A percentile compares a stretch with the other conserved stretches of the same genome.
Conservation (phyloP, 345 rosid genomes). For the Populus davidiana region DNA sequence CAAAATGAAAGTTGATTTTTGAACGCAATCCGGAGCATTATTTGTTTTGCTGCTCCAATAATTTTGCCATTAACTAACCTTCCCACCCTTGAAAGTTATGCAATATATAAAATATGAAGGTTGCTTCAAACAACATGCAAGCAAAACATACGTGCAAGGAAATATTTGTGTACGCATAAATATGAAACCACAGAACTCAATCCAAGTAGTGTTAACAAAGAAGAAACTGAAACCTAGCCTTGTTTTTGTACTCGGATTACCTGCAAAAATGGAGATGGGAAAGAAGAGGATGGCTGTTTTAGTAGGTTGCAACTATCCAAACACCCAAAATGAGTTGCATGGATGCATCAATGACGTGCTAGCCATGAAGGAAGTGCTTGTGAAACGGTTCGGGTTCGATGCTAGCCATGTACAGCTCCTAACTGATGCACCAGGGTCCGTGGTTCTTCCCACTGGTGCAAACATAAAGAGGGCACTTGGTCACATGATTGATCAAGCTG, state of each 20-base stretch:
- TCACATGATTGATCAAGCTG: slow-evolving; percentile 57
- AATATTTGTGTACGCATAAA: not conserved
- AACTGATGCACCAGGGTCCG: slow-evolving; percentile 49
- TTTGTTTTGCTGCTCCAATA: not conserved
- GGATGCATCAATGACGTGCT: slow-evolving; percentile 78
- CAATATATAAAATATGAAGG: not conserved
- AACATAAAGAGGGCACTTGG: slow-evolving; percentile 61
- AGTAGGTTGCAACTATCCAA: slow-evolving; percentile 77
- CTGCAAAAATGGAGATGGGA: slow-evolving; percentile 31
- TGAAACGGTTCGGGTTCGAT: slow-evolving; percentile 52
- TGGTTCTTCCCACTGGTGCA: slow-evolving; percentile 54
- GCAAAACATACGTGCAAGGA: not conserved
- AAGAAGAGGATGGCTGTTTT: slow-evolving; percentile 61
- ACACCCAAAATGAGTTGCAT: slow-evolving; percentile 61
- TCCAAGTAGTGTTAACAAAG: not conserved
- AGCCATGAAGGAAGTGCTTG: slow-evolving; percentile 51
- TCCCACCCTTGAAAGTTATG: not conserved
- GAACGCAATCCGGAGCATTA: not conserved
- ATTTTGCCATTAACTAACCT: not conserved
- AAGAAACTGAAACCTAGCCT: not conserved
- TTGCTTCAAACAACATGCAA: not conserved
- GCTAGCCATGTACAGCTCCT: slow-evolving; percentile 43
- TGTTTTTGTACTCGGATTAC: not conserved
- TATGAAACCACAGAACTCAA: not conserved
- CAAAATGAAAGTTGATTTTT: not conserved